Conservation (phyloP, 176 grass and related monocot species). For the Triticum timopheevii region DNA sequence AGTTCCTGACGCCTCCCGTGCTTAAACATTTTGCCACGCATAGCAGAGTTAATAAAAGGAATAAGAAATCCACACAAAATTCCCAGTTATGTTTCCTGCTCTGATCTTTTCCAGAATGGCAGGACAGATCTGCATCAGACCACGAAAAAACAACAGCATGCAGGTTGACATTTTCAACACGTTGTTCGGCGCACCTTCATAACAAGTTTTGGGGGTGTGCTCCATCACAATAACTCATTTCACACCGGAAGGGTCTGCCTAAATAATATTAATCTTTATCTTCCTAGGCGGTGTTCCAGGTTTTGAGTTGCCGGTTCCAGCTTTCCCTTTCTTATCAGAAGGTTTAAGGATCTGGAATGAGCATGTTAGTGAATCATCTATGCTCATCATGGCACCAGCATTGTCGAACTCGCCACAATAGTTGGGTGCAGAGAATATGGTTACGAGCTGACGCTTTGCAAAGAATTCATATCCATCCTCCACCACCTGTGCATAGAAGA, state of each 20-base stretch:
- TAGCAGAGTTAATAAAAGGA: background rate
- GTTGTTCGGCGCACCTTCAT: slow-evolving; percentile 11
- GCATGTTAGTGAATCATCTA: slow-evolving; percentile 65
- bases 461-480: slow-evolving; percentile 87
- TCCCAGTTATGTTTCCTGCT: background rate
- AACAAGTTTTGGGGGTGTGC: slow-evolving; percentile 32
- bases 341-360: slow-evolving; percentile 85
- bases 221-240: slow-evolving; percentile 27
- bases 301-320: slow-evolving; percentile 42
- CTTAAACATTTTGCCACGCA: slow-evolving; percentile 18
- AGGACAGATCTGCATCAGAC: slow-evolving; percentile 17
- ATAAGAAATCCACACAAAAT: slow-evolving; percentile 4
- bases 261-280: slow-evolving; percentile 55
- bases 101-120: slow-evolving; percentile 16
- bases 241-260: slow-evolving; percentile 12
- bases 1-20: background rate
- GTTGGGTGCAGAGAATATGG: slow-evolving; percentile 90
- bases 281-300: slow-evolving; percentile 66
- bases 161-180: slow-evolving; percentile 13
- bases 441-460: slow-evolving; percentile 67
- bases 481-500: slow-evolving; percentile 46
- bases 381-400: slow-evolving; percentile 81
- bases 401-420: slow-evolving; percentile 87
- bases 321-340: slow-evolving; percentile 78
- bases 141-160: background rate